Evolutionary conservation across 129 eudicot genomes (phyloP).

Genomic region (Flaveria ramosissima): DNA sequence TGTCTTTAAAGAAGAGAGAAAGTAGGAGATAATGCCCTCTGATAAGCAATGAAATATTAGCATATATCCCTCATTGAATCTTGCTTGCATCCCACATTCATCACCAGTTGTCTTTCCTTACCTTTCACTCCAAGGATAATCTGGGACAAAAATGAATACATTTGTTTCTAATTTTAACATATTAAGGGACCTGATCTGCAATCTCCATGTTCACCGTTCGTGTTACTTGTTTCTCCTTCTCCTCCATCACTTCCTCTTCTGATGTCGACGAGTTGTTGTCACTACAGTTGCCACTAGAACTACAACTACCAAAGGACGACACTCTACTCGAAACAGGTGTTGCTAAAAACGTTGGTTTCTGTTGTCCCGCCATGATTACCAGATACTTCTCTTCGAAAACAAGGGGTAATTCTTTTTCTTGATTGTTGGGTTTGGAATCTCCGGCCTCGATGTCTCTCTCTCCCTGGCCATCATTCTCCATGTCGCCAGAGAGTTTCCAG

Average conservation of each 20-base stretch:
- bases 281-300: constrained; percentile 24
- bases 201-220: not conserved
- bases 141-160: not conserved
- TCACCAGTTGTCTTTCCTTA: constrained; percentile 6
- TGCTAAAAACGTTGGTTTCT: constrained; percentile 54
- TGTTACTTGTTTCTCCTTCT: constrained; percentile 2
- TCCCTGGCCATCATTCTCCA: constrained; percentile 26
- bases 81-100: constrained; percentile 1
- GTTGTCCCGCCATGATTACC: constrained; percentile 75
- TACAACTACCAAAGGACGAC: constrained; percentile 46
- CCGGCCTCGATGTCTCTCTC: constrained; percentile 54
- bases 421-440: constrained; percentile 17
- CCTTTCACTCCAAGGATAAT: constrained; percentile 11
- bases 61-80: constrained; percentile 6
- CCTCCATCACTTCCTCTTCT: constrained; percentile 2
- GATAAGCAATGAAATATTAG: constrained; percentile 12
- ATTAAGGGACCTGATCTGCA: constrained; percentile 1
- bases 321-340: constrained; percentile 48
- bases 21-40: constrained; percentile 1
- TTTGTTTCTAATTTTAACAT: not conserved
- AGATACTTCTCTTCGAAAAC: constrained; percentile 54
- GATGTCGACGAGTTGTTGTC: not conserved
- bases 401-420: not conserved
- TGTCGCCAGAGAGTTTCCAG: constrained; percentile 56
- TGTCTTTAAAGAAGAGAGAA: not conserved